phyloP scores from a whole-genome alignment of 108 stramenopile genomes.

The Bacterosira constricta region DNA sequence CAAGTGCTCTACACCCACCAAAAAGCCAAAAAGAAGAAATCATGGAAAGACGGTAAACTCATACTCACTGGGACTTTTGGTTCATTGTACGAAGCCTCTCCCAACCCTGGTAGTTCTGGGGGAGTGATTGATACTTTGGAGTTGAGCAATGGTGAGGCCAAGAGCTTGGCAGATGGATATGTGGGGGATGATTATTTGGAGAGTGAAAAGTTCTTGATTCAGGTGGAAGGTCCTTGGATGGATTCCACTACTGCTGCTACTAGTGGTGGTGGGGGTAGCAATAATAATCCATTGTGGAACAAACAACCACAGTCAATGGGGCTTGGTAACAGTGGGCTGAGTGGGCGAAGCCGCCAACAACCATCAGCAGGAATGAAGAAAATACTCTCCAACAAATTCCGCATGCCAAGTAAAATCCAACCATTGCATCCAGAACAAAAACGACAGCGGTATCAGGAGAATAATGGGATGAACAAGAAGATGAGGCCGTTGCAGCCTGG shows the following conservation, averaged over 20 bases:
- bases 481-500: slow-evolving; percentile 37
- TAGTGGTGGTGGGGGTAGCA: background rate
- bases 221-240: slow-evolving; percentile 36
- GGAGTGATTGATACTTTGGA: slow-evolving; percentile 54
- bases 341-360: background rate
- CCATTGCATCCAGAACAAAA: slow-evolving; percentile 50
- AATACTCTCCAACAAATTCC: slow-evolving; percentile 63
- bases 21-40: slow-evolving; percentile 83
- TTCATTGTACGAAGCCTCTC: slow-evolving; percentile 58
- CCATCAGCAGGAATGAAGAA: slow-evolving; percentile 59
- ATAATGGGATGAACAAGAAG: slow-evolving; percentile 14
- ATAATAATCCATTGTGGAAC: background rate
- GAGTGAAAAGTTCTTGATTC: slow-evolving; percentile 45
- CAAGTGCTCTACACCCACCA: slow-evolving; percentile 73
- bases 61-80: slow-evolving; percentile 35
- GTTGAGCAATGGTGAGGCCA: slow-evolving; percentile 11
- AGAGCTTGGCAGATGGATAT: background rate
- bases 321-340: background rate
- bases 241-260: background rate
- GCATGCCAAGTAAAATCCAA: slow-evolving; percentile 44
- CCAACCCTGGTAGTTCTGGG: slow-evolving; percentile 35
- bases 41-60: slow-evolving; percentile 80
- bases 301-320: background rate
- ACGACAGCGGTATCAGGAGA: slow-evolving; percentile 37
- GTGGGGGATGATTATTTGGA: slow-evolving; percentile 8